Evolutionary conservation across 169 alveolate genomes (phyloP).

Genomic region (Amoebophrya sp.): DNA sequence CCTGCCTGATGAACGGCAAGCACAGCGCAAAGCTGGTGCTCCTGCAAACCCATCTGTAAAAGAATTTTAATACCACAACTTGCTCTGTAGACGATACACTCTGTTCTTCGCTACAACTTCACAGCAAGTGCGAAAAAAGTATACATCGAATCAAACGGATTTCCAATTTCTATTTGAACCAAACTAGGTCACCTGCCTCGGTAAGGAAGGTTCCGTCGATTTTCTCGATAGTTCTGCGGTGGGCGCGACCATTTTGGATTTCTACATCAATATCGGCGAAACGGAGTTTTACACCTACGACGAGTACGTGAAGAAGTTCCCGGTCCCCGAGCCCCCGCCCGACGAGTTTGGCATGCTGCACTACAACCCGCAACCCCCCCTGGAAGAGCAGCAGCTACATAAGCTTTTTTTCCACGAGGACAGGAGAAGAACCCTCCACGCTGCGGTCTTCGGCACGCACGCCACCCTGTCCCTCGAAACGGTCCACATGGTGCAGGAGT

Average conservation of each 20-base stretch:
- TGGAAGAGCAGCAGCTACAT: no score
- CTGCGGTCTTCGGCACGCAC: conserved; percentile 29
- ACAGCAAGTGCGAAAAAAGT: no score
- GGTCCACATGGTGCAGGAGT: conserved; percentile 14
- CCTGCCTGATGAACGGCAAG: no score
- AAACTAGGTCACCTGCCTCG: not conserved
- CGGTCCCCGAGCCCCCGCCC: conserved; percentile 17
- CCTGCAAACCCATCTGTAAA: no score
- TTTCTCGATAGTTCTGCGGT: not conserved
- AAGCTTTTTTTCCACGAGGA: no score
- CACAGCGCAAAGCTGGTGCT: no score
- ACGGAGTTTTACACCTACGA: not conserved
- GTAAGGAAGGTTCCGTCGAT: conserved; percentile 24
- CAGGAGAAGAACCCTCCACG: not conserved
- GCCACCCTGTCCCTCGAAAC: conserved; percentile 12
- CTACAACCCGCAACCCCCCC: not conserved
- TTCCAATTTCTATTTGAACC: no score
- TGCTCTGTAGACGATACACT: no score
- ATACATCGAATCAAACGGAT: no score
- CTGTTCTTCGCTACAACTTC: no score
- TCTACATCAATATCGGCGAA: conserved; percentile 18
- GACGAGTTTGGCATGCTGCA: not conserved
- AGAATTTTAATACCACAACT: no score
- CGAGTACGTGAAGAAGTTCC: not conserved
- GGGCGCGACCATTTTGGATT: conserved; percentile 19